Evolutionary conservation across 768 basidiomycete genomes (phyloP).

Genomic region (Hysterangium stoloniferum): DNA sequence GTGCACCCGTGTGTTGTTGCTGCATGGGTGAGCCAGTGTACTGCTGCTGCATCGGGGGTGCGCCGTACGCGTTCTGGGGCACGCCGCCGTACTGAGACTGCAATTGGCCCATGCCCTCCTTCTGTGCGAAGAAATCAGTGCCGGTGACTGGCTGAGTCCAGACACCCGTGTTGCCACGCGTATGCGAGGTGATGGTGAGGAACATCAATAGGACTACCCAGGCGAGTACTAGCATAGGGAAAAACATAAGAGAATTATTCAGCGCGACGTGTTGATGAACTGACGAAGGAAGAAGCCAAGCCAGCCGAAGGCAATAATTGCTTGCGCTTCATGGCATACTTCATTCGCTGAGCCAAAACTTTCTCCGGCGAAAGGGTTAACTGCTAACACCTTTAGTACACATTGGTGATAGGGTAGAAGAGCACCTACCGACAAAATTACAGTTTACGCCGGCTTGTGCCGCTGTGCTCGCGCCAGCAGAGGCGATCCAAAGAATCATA

Average conservation of each 20-base stretch:
- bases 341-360: no score
- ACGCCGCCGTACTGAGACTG: no score
- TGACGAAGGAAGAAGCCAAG: slow-evolving; percentile 29
- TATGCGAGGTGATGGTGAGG: slow-evolving; percentile 21
- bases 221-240: slow-evolving; percentile 22
- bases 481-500: slow-evolving; percentile 33
- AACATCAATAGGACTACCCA: slow-evolving; percentile 24
- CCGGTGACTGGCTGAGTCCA: slow-evolving; percentile 30
- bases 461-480: slow-evolving; percentile 24
- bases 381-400: not conserved
- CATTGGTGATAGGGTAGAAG: slow-evolving; percentile 6
- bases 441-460: not conserved
- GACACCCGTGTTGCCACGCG: slow-evolving; percentile 20
- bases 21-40: not conserved
- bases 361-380: no score
- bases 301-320: slow-evolving; percentile 29
- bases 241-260: not conserved
- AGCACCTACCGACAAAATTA: slow-evolving; percentile 13
- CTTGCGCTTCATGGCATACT: slow-evolving; percentile 25
- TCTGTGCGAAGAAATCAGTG: slow-evolving; percentile 17
- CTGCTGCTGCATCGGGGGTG: not conserved
- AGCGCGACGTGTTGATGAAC: slow-evolving; percentile 9
- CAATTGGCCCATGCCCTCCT: no score
- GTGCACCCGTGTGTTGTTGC: not conserved
- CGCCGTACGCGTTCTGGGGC: not conserved